Evolutionary conservation across 257 asterid genomes (phyloP).

Genomic region (Plectranthus barbatus): DNA sequence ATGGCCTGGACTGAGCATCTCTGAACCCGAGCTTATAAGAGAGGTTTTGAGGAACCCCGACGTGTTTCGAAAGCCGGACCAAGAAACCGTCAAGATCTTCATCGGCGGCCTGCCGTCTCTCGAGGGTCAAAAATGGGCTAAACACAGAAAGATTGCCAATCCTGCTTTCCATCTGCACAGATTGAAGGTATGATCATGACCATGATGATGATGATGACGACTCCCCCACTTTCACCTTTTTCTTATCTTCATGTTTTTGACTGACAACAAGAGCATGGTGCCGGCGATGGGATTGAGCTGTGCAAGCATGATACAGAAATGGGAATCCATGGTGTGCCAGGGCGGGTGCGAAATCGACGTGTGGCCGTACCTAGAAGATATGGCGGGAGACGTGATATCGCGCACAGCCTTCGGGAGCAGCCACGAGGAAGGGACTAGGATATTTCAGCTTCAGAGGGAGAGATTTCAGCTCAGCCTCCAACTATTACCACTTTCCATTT

Average conservation of each 20-base stretch:
- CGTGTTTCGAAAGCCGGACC: slow-evolving; percentile 5
- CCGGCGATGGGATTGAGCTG: slow-evolving; percentile 10
- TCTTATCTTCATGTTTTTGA: too few relatives aligned
- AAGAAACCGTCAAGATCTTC: not conserved
- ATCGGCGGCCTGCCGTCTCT: slow-evolving; percentile 3
- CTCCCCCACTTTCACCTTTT: too few relatives aligned
- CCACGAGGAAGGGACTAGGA: slow-evolving; percentile 18
- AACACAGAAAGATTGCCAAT: slow-evolving; percentile 15
- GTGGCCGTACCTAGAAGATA: slow-evolving; percentile 13
- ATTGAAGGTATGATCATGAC: slow-evolving; percentile 20
- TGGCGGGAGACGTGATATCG: slow-evolving; percentile 20
- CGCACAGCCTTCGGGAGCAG: slow-evolving; percentile 22
- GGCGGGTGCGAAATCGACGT: slow-evolving; percentile 16
- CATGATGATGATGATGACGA: too few relatives aligned
- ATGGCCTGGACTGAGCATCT: not conserved
- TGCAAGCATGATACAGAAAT: not conserved
- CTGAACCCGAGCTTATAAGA: slow-evolving; percentile 6
- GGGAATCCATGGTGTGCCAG: not conserved
- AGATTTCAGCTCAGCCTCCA: not conserved
- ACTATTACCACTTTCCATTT: not conserved
- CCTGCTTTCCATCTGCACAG: slow-evolving; percentile 22
- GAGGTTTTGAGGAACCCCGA: slow-evolving; percentile 2
- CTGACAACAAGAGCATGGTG: not conserved
- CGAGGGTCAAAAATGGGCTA: slow-evolving; percentile 20
- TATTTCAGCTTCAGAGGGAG: slow-evolving; percentile 21